These are phyloP conservation scores for Sporothrix curviconia DNA, from an alignment of 2,329 filamentous ascomycete species.

Conservation along the genomic window DNA sequence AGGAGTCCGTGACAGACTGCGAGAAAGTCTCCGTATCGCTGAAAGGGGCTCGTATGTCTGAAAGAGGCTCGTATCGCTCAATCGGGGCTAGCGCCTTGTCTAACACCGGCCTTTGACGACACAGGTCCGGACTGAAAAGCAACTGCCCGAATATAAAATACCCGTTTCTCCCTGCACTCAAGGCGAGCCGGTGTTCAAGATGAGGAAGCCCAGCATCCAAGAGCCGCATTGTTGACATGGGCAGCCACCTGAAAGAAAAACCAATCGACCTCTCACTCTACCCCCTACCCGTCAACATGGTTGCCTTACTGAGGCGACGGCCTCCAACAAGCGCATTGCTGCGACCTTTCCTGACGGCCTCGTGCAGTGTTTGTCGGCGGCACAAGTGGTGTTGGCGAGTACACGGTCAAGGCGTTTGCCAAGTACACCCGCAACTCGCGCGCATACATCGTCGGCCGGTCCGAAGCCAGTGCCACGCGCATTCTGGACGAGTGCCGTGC, in stretches of 20 bases:
- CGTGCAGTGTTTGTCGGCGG: conserved; percentile 44
- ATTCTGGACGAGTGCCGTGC: conserved; percentile 36
- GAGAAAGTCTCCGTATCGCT: too few relatives aligned
- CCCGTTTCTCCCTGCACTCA: too few relatives aligned
- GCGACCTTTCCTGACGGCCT: conserved; percentile 31
- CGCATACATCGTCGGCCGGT: conserved; percentile 44
- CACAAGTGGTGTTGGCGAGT: conserved; percentile 45
- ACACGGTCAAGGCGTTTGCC: conserved; percentile 36
- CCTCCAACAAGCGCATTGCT: conserved; percentile 30
- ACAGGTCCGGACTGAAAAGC: too few relatives aligned
- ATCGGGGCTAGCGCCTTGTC: conserved; percentile 3
- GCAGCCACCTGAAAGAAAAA: too few relatives aligned
- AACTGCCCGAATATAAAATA: too few relatives aligned
- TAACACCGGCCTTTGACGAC: too few relatives aligned
- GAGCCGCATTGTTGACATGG: too few relatives aligned
- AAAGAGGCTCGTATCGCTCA: conserved; percentile 4
- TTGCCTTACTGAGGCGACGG: conserved; percentile 22
- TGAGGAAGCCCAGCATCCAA: too few relatives aligned
- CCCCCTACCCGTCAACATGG: background rate
- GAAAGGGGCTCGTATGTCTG: background rate
- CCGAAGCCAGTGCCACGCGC: conserved; percentile 31
- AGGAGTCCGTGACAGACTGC: too few relatives aligned
- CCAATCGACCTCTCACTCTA: too few relatives aligned
- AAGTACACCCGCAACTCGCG: conserved; percentile 31
- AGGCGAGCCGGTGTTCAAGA: too few relatives aligned